Percentiles rank a stretch among this genome's conserved stretches.
phyloP scores from a whole-genome alignment of 306 rosid species.

The Herpetospermum pedunculosum region DNA sequence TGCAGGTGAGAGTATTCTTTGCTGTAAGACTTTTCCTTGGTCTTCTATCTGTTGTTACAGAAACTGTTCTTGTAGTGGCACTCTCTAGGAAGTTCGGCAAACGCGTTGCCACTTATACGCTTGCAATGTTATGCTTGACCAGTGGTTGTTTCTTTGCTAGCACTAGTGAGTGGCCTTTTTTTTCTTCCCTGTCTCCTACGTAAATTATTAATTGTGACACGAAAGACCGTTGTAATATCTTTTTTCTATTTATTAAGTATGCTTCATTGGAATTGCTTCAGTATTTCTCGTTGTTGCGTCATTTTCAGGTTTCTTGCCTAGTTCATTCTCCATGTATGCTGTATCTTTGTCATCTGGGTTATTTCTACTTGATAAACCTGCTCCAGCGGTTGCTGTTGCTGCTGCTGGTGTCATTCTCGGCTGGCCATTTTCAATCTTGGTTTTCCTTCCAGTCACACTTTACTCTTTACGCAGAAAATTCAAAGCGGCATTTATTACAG shows the following conservation, averaged over 20 bases:
- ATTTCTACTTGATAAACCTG: conserved; percentile 76
- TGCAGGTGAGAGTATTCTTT: conserved; percentile 87
- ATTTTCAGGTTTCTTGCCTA: conserved; percentile 88
- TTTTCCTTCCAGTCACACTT: conserved; percentile 71
- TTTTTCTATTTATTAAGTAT: neutral
- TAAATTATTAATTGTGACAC: neutral
- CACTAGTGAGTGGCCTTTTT: conserved; percentile 58
- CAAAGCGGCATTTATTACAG: conserved; percentile 54
- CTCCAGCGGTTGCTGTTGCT: conserved; percentile 69
- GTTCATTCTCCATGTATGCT: conserved; percentile 97
- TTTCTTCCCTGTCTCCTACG: neutral
- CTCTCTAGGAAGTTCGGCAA: conserved; percentile 84
- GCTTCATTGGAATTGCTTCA: conserved; percentile 13
- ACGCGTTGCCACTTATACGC: conserved; percentile 82
- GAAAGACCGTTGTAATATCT: neutral
- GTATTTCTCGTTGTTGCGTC: conserved; percentile 2
- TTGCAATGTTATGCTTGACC: conserved; percentile 92
- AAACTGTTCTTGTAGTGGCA: conserved; percentile 81
- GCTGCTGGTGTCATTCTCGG: conserved; percentile 86
- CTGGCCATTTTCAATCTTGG: conserved; percentile 98
- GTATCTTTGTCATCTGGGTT: conserved; percentile 80
- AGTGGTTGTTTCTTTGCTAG: conserved; percentile 98
- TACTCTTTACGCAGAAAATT: conserved; percentile 55
- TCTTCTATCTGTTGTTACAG: conserved; percentile 63
- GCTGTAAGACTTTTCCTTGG: conserved; percentile 81